A percentile compares a stretch with the other conserved stretches of the same genome.
phyloP scores from a whole-genome alignment of 2,329 filamentous ascomycete species.

The Colletotrichum melonis region DNA sequence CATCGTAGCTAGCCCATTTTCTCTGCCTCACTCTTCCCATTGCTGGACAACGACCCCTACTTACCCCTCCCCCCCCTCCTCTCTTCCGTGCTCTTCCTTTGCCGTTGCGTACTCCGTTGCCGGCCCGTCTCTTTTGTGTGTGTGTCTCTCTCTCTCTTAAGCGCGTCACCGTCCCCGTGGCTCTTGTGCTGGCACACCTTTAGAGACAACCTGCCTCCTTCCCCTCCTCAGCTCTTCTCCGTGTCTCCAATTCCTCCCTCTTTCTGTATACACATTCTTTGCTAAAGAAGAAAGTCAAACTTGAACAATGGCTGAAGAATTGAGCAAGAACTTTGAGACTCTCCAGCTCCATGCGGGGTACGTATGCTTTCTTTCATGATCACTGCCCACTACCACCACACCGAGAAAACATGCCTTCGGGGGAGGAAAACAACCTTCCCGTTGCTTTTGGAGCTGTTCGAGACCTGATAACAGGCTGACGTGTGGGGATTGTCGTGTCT shows the following conservation, averaged over 20 bases:
- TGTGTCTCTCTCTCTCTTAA: conserved; percentile 3
- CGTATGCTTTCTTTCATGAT: conserved; percentile 40
- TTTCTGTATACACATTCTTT: conserved; percentile 42
- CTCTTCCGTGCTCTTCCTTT: conserved; percentile 6
- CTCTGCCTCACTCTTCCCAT: background rate
- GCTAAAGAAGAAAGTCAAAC: conserved; percentile 5
- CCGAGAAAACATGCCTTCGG: background rate
- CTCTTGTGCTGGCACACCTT: conserved; percentile 8
- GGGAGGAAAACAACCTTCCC: background rate
- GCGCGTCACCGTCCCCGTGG: conserved; percentile 2
- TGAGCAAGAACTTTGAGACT: conserved; percentile 80
- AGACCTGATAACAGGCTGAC: conserved; percentile 14
- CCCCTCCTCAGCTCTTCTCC: background rate
- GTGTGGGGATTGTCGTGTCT: background rate
- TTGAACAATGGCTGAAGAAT: conserved; percentile 55
- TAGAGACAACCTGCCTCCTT: background rate
- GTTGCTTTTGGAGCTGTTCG: background rate
- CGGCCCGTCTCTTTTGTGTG: conserved; percentile 1
- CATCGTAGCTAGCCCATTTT: conserved; percentile 23
- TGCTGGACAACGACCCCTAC: background rate
- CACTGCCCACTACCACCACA: background rate
- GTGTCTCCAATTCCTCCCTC: background rate
- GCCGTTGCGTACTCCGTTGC: conserved; percentile 27
- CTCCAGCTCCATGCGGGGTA: conserved; percentile 89
- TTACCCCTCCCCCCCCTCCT: background rate